Conservation (phyloP, 1,284 basidiomycete genomes). For the Athelia sp. region DNA sequence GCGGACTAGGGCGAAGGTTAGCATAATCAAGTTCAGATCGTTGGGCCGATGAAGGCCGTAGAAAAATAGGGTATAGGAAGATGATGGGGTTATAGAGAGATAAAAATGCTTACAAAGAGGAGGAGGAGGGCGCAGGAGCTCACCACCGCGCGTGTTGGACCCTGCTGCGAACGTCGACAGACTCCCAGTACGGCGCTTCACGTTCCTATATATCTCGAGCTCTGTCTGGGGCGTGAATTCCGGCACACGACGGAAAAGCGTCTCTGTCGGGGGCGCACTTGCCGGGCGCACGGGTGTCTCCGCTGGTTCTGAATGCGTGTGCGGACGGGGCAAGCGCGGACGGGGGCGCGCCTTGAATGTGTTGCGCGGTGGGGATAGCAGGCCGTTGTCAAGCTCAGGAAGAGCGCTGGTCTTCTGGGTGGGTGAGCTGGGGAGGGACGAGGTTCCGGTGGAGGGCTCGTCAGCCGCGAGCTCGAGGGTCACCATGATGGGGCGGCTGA, state of each 20-base stretch:
- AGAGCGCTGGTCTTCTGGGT: conserved; percentile 9
- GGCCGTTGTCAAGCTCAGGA: conserved; percentile 21
- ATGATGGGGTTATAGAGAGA: background rate
- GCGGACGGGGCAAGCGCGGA: conserved; percentile 6
- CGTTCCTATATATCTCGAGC: too few relatives aligned
- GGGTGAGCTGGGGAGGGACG: conserved; percentile 12
- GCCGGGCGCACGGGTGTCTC: conserved; percentile 12
- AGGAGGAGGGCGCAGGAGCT: conserved; percentile 52
- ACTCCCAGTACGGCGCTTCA: conserved; percentile 2
- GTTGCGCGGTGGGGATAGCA: conserved; percentile 48
- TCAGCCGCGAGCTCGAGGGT: conserved; percentile 41
- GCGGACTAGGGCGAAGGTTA: conserved; percentile 33
- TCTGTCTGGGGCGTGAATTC: too few relatives aligned
- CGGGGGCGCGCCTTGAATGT: conserved; percentile 24
- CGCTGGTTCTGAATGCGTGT: background rate
- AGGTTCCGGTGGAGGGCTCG: conserved; percentile 7
- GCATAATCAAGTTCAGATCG: background rate
- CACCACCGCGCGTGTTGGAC: conserved; percentile 30
- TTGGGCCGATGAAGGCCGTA: background rate
- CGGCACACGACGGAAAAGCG: conserved; percentile 1
- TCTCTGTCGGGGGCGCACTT: conserved; percentile 21
- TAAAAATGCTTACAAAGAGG: conserved; percentile 48
- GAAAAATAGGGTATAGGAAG: background rate
- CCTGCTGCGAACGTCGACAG: conserved; percentile 23
- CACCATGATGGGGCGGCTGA: conserved; percentile 38